Conservation (phyloP, 371 early-diverging fungal species). For the Rhizopus arrhizus region DNA sequence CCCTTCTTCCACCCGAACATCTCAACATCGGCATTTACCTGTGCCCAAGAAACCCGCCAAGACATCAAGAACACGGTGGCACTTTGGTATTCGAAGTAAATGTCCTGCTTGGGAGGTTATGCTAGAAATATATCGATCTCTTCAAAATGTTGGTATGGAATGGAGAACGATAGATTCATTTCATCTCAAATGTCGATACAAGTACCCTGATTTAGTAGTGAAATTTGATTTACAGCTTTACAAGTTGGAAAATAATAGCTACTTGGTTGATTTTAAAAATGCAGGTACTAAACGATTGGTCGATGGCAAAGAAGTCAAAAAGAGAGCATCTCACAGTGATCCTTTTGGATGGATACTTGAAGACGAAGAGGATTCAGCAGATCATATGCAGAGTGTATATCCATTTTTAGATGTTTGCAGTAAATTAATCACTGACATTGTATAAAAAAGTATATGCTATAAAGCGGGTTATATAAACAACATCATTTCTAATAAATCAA, state of each 20-base stretch:
- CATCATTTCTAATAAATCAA: too few species aligned
- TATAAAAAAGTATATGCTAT: conserved; percentile 18
- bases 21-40: conserved; percentile 34
- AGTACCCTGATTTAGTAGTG: conserved; percentile 59
- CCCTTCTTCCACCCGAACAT: conserved; percentile 14
- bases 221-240: conserved; percentile 95
- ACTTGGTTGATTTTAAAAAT: conserved; percentile 92
- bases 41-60: conserved; percentile 34
- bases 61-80: conserved; percentile 74
- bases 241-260: conserved; percentile 85
- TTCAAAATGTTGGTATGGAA: conserved; percentile 85
- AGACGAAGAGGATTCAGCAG: conserved; percentile 20
- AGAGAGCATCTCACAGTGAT: background rate
- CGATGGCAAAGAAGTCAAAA: conserved; percentile 6
- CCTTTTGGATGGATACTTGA: conserved; percentile 14
- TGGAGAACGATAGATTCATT: conserved; percentile 91
- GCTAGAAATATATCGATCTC: conserved; percentile 92
- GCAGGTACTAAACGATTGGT: conserved; percentile 45
- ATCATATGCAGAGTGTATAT: conserved; percentile 71
- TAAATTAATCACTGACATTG: conserved; percentile 91
- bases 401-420: conserved; percentile 96
- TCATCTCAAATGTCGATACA: conserved; percentile 77
- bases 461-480: too few species aligned
- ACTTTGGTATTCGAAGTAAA: conserved; percentile 94
- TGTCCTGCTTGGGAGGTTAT: conserved; percentile 94